Conservation (phyloP, 2,329 filamentous ascomycete genomes). For the Alternaria metachromatica region DNA sequence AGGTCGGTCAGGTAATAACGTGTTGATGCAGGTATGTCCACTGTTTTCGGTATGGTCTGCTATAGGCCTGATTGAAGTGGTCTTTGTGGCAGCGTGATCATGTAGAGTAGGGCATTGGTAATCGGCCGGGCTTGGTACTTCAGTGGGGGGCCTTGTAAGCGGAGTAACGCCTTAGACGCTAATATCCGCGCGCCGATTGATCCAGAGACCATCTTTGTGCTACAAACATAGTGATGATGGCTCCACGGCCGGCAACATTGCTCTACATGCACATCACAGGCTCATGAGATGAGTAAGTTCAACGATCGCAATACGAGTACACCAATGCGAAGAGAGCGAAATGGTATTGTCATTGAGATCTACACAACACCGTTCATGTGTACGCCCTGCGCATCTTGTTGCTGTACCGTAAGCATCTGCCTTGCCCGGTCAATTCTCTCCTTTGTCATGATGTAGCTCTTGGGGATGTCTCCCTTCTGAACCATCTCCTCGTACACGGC, state of each 20-base stretch:
- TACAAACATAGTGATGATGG: neutral
- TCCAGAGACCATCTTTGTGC: neutral
- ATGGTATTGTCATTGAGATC: neutral
- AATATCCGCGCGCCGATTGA: neutral
- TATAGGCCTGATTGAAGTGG: too few species aligned
- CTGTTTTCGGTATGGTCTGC: too few species aligned
- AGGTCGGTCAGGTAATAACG: too few species aligned
- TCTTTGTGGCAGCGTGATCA: neutral
- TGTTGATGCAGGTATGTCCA: too few species aligned
- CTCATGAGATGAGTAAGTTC: neutral
- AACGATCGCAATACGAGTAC: neutral
- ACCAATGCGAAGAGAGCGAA: neutral
- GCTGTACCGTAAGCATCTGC: slow-evolving; percentile 41
- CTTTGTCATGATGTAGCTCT: slow-evolving; percentile 46
- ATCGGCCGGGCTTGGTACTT: slow-evolving; percentile 2
- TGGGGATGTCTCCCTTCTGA: slow-evolving; percentile 43
- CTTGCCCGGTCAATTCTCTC: slow-evolving; percentile 44
- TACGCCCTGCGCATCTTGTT: slow-evolving; percentile 39
- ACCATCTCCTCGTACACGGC: slow-evolving; percentile 42
- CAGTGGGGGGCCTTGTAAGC: neutral
- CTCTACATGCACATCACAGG: neutral
- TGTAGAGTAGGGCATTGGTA: slow-evolving; percentile 6
- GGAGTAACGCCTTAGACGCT: slow-evolving; percentile 12
- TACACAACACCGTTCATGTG: slow-evolving; percentile 38
- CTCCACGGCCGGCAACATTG: neutral